These are phyloP conservation scores for Aspergillus spinulosporus DNA, from an alignment of 2,329 filamentous ascomycete genomes.

Conservation along the genomic window DNA sequence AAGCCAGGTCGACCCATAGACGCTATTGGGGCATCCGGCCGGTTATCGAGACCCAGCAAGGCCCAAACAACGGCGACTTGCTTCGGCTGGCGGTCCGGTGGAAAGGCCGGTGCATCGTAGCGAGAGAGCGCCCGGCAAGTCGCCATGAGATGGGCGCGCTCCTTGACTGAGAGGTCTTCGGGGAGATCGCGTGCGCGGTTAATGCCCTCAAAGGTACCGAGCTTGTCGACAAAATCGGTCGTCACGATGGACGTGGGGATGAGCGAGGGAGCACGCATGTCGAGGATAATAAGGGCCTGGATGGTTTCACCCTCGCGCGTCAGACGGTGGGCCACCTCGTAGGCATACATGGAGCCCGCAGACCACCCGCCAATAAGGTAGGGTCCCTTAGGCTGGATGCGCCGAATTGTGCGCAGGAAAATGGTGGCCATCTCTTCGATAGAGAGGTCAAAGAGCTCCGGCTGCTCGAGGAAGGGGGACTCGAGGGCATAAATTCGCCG, in stretches of 20 bases:
- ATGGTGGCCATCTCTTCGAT: conserved; percentile 9
- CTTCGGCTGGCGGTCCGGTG: not conserved
- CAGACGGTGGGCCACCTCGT: conserved; percentile 12
- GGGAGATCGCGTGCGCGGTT: conserved; percentile 8
- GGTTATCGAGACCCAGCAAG: not conserved
- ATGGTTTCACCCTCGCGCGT: conserved; percentile 6
- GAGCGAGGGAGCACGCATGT: conserved; percentile 9
- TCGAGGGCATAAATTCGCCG: conserved; percentile 14
- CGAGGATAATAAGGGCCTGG: conserved; percentile 4
- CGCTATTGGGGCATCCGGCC: not conserved
- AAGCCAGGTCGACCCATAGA: not conserved
- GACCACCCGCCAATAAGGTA: conserved; percentile 16
- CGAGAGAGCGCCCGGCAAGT: not conserved
- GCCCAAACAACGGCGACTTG: conserved; percentile 1
- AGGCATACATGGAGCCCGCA: conserved; percentile 11
- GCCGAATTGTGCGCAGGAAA: conserved; percentile 6
- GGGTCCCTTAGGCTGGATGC: conserved; percentile 13
- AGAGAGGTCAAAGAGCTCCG: not conserved
- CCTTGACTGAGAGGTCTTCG: not conserved
- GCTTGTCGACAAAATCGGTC: conserved; percentile 9
- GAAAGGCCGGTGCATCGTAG: not conserved
- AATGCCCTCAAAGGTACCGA: not conserved
- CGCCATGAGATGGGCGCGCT: not conserved
- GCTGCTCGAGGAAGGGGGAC: conserved; percentile 4
- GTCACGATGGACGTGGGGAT: conserved; percentile 3